Base-by-base conservation (phyloP, 495 filamentous ascomycete species). In the Trichodelitschia bisporula region DNA sequence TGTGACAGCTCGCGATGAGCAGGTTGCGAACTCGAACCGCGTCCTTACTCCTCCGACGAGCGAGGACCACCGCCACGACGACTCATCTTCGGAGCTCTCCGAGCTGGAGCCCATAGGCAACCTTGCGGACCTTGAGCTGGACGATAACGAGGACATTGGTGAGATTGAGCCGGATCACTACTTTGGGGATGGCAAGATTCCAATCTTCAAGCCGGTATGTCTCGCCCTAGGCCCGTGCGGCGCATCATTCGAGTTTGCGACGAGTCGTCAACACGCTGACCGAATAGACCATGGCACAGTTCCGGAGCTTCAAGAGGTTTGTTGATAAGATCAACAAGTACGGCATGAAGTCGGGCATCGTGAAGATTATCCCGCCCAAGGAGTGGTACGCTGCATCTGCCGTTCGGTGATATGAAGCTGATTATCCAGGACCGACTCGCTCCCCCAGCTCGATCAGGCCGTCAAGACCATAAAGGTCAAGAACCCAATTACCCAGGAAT, bases 401-500 rank as follows among this genome's bases (percentile, higher is more conserved):
- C 6, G 15, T 29, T 10, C 6, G 8, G 27, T 6, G 9, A 9
- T 10, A 8, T 9, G 27, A 9, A 10, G 36, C 24, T 23, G 8
- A 31, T 4, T 13, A 15, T 34, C 17, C 36, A 78, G 72, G 72
- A 53, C 58, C 41, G 72, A 80, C 37, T 53, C 66, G 15, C 67
- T 84, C 15, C 72, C 77, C 13, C 48, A 62, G 19, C 67, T 93
- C 36, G 68, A 86, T 40, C 75, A 93, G 40, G 60, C 72, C 32
- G 66, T 97, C 35, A 93, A 92, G 51, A 71, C 72, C 31, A 77
- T 97, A 45, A 72, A 70, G 36, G 79, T 93, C 41, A 86, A 80
- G 57, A 89, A 95, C 38, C 86, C 86, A 6, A 95, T 97, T 48
- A 86, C 76, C 44, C 86, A 97, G 45, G 86, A 97, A 40, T 95